Base-by-base conservation (phyloP, 768 basidiomycete species). In the Antrodiella citrinella region DNA sequence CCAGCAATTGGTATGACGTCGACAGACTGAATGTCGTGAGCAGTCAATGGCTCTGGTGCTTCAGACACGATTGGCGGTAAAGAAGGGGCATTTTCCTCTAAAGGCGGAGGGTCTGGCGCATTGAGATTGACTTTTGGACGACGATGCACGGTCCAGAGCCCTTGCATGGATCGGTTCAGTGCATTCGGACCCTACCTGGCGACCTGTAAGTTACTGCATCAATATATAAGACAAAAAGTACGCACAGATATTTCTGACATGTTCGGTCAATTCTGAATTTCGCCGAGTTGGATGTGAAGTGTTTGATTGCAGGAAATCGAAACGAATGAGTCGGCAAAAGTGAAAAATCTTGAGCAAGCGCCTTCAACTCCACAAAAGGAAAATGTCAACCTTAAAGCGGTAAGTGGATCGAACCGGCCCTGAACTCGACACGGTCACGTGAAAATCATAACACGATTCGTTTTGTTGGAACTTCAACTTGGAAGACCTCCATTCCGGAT, bases 141-240 rank as follows among this genome's bases (percentile, higher is more conserved):
- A 38, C 82, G 70, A 49, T 89, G 85, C 10, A 67, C 72, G 0
- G 82, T 78, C 88, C 88, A 91, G 18, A 87, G 72, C 20, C 78
- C 81, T 65, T 87, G 86, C 81, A 88, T 86, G 20, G 85, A 86
- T 50, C 75, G 72, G 66, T 91, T 91, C 58, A 91, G 71, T 15
- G 76, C 65, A 69, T 90, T 90, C 51, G 84, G 74, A 48, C 77
- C 81, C 85, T 88, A 62, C 67, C 82, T 84, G 69, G 63, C 59
- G 41, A 50, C 25, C 50, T 51, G 60, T 62, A 45, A 67, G 50
- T 23, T 40, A 35, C 7, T 7, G 15, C 7, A 35, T 15, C 30
- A 7, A 35, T 15, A 35, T 35, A 35, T 15, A 35, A 35, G 30
- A 35, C 7, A 7, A 35, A 7, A 35, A 15, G 15, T 35, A 35